Conservation (phyloP, 148 eudicot species). For the Oxyria digyna region DNA sequence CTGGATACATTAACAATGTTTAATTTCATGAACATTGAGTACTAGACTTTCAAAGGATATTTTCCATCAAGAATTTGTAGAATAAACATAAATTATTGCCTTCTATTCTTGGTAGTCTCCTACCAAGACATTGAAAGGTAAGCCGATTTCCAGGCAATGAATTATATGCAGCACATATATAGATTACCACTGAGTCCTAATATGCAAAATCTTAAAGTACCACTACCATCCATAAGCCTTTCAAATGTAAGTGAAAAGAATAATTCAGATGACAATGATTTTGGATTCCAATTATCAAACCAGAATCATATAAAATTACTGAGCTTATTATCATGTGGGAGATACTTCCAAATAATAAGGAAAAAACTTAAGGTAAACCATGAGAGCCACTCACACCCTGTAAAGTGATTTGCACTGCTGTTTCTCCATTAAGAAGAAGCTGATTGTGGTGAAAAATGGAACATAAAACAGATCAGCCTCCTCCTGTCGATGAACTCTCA, state of each 20-base stretch:
- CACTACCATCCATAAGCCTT: neutral
- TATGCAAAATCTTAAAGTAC: neutral
- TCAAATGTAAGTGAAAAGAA: neutral
- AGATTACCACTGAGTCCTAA: too few relatives aligned
- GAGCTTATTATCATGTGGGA: neutral
- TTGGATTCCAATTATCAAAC: neutral
- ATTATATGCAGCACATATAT: neutral
- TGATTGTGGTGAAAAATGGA: conserved; percentile 90
- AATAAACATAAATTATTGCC: neutral
- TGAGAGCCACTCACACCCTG: conserved; percentile 95
- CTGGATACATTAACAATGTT: neutral
- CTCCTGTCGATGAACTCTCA: conserved; percentile 62
- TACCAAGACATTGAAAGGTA: neutral
- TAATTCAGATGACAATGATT: neutral
- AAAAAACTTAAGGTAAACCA: conserved; percentile 6
- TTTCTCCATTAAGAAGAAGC: conserved; percentile 87
- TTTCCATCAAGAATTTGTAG: neutral
- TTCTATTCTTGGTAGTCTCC: neutral
- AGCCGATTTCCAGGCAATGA: neutral
- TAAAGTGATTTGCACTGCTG: conserved; percentile 97
- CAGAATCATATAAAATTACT: neutral
- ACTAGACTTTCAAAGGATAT: neutral
- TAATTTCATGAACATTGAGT: neutral
- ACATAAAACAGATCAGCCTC: conserved; percentile 89
- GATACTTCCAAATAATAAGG: neutral